phyloP scores from a whole-genome alignment of 805 yeast species.

The Metschnikowia peoriensis region DNA sequence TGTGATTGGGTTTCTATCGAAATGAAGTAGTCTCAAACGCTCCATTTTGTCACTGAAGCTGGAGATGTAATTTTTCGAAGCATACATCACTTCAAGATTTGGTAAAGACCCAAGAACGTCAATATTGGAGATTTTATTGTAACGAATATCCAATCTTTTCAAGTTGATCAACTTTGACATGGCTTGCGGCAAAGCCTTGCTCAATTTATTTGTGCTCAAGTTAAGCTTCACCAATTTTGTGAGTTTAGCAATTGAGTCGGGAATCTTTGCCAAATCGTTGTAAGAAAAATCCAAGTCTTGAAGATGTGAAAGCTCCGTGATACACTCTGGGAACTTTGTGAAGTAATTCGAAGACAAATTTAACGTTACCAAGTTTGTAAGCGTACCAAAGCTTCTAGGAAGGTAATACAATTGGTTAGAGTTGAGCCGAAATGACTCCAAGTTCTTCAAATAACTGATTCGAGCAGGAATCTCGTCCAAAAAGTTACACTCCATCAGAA shows the following conservation, averaged over 20 bases:
- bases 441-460: slow-evolving; percentile 50
- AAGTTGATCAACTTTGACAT: slow-evolving; percentile 54
- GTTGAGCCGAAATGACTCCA: slow-evolving; percentile 63
- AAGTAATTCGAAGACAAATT: slow-evolving; percentile 80
- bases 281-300: slow-evolving; percentile 76
- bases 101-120: slow-evolving; percentile 58
- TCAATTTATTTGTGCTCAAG: slow-evolving; percentile 68
- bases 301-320: slow-evolving; percentile 58
- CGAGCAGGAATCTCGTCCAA: slow-evolving; percentile 60
- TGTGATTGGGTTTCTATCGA: slow-evolving; percentile 85
- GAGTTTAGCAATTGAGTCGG: slow-evolving; percentile 59
- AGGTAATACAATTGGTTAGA: slow-evolving; percentile 68
- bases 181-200: slow-evolving; percentile 49
- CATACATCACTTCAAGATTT: slow-evolving; percentile 65
- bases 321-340: slow-evolving; percentile 58
- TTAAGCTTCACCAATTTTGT: slow-evolving; percentile 64
- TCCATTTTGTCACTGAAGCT: slow-evolving; percentile 63
- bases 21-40: slow-evolving; percentile 62
- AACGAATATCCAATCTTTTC: slow-evolving; percentile 73
- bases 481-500: slow-evolving; percentile 78
- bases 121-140: slow-evolving; percentile 57
- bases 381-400: slow-evolving; percentile 58
- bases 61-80: slow-evolving; percentile 74
- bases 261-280: slow-evolving; percentile 63
- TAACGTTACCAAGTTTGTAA: slow-evolving; percentile 54